Conservation (phyloP, 441 rosid genomes). For the Pelargonium fulgidum region DNA sequence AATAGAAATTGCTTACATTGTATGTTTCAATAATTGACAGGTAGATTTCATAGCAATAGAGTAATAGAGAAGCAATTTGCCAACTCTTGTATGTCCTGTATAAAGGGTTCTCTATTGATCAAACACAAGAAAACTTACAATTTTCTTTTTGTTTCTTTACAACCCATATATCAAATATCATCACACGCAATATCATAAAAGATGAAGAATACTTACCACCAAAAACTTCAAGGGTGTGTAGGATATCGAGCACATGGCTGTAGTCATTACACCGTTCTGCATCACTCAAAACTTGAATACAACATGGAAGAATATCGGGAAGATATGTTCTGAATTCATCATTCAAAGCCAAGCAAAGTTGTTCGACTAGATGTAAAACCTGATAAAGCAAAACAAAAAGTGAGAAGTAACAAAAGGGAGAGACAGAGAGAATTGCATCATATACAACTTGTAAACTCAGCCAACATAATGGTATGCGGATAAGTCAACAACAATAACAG, state of each 20-base stretch:
- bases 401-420: conserved; percentile 12
- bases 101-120: too few relatives aligned
- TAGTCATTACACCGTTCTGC: conserved; percentile 95
- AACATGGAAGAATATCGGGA: conserved; percentile 92
- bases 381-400: conserved; percentile 21
- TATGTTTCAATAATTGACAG: background rate
- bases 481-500: conserved; percentile 5
- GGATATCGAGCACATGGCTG: conserved; percentile 81
- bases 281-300: conserved; percentile 94
- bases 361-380: conserved; percentile 98
- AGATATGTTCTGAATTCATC: conserved; percentile 95
- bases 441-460: conserved; percentile 5
- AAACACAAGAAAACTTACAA: too few relatives aligned
- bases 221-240: conserved; percentile 93
- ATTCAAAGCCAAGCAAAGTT: conserved; percentile 97
- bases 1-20: background rate
- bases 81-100: too few relatives aligned
- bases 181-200: background rate
- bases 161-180: background rate
- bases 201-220: conserved; percentile 63
- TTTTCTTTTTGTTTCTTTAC: background rate
- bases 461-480: background rate
- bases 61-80: too few relatives aligned
- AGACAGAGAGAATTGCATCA: background rate
- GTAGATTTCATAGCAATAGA: background rate